Evolutionary conservation across 306 rosid species (phyloP).

Genomic region (Vigna mungo): DNA sequence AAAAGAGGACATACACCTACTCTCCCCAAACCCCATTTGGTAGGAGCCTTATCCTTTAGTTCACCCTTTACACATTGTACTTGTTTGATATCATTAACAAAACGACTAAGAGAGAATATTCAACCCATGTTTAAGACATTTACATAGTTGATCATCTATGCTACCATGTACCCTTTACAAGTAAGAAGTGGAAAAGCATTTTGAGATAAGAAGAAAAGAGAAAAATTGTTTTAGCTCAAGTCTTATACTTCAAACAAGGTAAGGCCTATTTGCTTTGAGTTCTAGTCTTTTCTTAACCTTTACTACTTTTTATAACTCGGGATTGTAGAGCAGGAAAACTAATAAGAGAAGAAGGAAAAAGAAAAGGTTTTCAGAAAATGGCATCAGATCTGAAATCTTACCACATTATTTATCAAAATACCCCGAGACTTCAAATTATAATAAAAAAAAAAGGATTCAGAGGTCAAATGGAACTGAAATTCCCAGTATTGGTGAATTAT

Average conservation of each 20-base stretch:
- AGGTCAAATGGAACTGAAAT: conserved; percentile 14
- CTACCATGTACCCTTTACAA: not conserved
- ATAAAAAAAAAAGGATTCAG: not conserved
- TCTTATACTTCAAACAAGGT: not conserved
- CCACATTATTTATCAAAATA: conserved; percentile 3
- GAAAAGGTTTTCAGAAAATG: not conserved
- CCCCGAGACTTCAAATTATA: not conserved
- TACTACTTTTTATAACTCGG: not conserved
- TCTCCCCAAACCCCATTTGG: not conserved
- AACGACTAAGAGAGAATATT: not conserved
- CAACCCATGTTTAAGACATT: not conserved
- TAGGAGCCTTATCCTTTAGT: not conserved
- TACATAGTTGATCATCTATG: not conserved
- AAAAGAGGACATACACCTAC: not conserved
- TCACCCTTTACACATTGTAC: not conserved
- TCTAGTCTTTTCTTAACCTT: not conserved
- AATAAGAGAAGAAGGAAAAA: not conserved
- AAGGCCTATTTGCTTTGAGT: not conserved
- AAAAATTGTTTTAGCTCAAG: not conserved
- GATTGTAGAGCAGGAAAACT: not conserved
- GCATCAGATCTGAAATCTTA: conserved; percentile 1
- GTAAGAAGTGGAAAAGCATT: not conserved
- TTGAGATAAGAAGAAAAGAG: not conserved
- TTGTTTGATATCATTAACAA: not conserved
- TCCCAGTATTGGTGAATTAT: not conserved